A percentile compares a stretch with the other conserved stretches of the same genome.
Conservation (phyloP, 371 early-diverging fungal species). For the Phascolomyces articulosus region DNA sequence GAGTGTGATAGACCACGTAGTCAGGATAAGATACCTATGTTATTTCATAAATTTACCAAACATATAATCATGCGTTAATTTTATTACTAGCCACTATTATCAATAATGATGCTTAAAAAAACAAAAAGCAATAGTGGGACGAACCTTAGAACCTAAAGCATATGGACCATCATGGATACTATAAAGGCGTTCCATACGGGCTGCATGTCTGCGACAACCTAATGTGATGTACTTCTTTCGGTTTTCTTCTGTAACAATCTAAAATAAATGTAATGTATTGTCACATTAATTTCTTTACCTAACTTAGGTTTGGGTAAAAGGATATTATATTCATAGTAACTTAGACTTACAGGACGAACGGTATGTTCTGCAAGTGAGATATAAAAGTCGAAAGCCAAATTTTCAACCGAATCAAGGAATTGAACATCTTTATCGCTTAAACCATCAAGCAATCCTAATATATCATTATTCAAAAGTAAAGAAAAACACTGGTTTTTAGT, state of each 20-base stretch:
- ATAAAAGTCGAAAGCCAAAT: neutral
- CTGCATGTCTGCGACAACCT: neutral
- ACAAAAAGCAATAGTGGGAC: too few species aligned
- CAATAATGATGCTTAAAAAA: too few species aligned
- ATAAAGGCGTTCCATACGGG: neutral
- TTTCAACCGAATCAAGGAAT: neutral
- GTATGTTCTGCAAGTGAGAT: neutral
- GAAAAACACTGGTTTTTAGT: too few species aligned
- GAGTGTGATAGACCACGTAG: conserved; percentile 13
- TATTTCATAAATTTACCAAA: neutral
- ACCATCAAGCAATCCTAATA: neutral
- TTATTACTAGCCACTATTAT: too few species aligned
- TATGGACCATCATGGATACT: neutral
- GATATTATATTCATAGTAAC: too few species aligned
- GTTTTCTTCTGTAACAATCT: neutral
- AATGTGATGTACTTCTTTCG: neutral
- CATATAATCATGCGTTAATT: neutral
- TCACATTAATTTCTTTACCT: neutral
- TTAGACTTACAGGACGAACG: neutral
- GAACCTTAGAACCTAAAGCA: neutral
- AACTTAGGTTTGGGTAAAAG: too few species aligned
- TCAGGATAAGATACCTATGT: neutral
- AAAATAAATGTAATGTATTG: neutral
- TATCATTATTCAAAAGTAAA: neutral
- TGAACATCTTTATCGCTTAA: neutral